Base-by-base conservation (phyloP, 1,284 basidiomycete species). In the Leccinum subrobustum region DNA sequence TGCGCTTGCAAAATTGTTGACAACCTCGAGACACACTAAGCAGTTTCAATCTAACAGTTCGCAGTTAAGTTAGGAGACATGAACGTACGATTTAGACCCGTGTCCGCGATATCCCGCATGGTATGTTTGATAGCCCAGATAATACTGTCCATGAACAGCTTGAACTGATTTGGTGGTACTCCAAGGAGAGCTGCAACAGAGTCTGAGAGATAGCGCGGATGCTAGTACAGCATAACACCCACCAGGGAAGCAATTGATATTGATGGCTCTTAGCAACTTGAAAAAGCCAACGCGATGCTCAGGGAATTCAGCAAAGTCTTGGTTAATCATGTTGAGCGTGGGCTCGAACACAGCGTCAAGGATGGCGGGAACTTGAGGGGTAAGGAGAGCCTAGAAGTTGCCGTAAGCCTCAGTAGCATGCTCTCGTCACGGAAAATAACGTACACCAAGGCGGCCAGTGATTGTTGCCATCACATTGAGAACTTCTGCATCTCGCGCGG, bases 121-220 rank as follows among this genome's bases (percentile, higher is more conserved):
- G 95, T 98, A 79, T 99, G 97, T 79, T 99, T 99, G 82, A 99
- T 97, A 12, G 95, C 96, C 97, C 97, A 99, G 58, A 98, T 92
- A 66, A 98, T 92, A 67, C 95, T 96, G 76, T 99, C 97, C 87
- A 98, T 98, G 76, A 97, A 92, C 63, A 99, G 79, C 80, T 98
- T 98, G 85, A 99, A 99, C 78, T 97, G 93, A 56, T 84, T 76
- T n/a, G 95, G 91, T 14, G 93, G 92, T 60, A 98, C 84, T 44
- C 86, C 87, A 62, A 98, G 83, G 47, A 99, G 80, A 6, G 95
- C 94, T 93, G 33, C 51, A 64, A 57, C 60, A 57, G 23, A 23
- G 37, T 6, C 16, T 69, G 42, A 60, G 57, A 37, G n/a, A 55
- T 54, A 20, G 6, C 1, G 5, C 23, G 5, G 16, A 55, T 5